Conservation (phyloP, 768 basidiomycete genomes). For the Tremella fuciformis region DNA sequence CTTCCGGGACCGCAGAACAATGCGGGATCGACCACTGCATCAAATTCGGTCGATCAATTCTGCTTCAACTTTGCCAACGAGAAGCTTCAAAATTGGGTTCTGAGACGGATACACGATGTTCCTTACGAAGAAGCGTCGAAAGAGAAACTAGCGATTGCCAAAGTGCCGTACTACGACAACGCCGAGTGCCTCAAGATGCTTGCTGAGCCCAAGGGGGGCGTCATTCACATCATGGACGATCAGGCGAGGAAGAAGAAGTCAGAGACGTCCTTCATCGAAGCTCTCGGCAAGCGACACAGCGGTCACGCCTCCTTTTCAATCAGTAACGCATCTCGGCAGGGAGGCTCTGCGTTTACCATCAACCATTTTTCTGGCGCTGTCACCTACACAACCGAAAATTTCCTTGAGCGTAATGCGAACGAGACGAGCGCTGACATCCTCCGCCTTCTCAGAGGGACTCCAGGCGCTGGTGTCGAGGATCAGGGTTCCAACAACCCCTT, state of each 20-base stretch:
- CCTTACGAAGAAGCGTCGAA: conserved; percentile 77
- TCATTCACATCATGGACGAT: conserved; percentile 97
- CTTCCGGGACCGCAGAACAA: conserved; percentile 90
- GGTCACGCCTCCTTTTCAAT: conserved; percentile 90
- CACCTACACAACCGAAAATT: conserved; percentile 83
- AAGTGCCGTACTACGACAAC: conserved; percentile 80
- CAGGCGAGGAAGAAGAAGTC: conserved; percentile 90
- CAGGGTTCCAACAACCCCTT: conserved; percentile 85
- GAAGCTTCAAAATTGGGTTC: conserved; percentile 76
- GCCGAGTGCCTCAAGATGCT: conserved; percentile 81
- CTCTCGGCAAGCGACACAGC: conserved; percentile 89
- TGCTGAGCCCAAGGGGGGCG: conserved; percentile 79
- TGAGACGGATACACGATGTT: conserved; percentile 73
- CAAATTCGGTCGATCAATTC: conserved; percentile 94
- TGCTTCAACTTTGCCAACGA: conserved; percentile 96
- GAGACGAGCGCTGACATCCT: conserved; percentile 91
- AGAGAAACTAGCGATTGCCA: conserved; percentile 66
- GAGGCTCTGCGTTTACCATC: conserved; percentile 77
- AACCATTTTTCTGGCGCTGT: conserved; percentile 89
- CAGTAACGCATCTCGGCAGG: conserved; percentile 69
- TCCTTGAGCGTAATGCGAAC: conserved; percentile 84
- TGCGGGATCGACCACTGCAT: conserved; percentile 46
- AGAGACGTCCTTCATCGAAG: conserved; percentile 89
- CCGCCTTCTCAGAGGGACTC: conserved; percentile 69
- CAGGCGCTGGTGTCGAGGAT: conserved; percentile 56